Conservation (phyloP, 495 filamentous ascomycete species). For the Aeminium ludgeri region DNA sequence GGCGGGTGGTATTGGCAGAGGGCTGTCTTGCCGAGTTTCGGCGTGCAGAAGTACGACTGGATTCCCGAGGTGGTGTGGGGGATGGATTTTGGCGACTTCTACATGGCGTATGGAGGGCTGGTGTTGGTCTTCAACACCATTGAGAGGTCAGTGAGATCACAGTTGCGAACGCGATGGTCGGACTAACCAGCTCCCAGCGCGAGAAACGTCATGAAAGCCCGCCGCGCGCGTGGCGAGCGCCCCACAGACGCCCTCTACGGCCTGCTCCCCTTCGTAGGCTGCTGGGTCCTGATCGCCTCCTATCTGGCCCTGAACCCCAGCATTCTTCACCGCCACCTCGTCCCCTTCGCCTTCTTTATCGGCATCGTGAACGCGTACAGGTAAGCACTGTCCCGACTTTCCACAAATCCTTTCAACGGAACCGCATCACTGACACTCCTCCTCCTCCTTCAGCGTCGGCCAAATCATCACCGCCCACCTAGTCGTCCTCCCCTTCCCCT, state of each 20-base stretch:
- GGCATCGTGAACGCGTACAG: slow-evolving; percentile 76
- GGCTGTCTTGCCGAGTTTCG: slow-evolving; percentile 54
- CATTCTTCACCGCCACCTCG: slow-evolving; percentile 62
- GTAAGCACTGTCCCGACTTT: slow-evolving; percentile 20
- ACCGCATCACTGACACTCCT: no score
- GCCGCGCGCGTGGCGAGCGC: slow-evolving; percentile 53
- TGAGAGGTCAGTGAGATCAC: slow-evolving; percentile 31
- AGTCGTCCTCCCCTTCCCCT: slow-evolving; percentile 68
- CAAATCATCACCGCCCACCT: slow-evolving; percentile 90
- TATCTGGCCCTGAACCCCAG: slow-evolving; percentile 74
- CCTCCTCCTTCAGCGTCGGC: slow-evolving; percentile 37
- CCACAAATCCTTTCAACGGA: no score
- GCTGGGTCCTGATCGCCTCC: slow-evolving; percentile 54
- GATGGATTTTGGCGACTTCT: slow-evolving; percentile 77
- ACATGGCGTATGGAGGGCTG: slow-evolving; percentile 73
- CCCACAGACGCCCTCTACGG: slow-evolving; percentile 58
- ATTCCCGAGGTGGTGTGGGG: slow-evolving; percentile 55
- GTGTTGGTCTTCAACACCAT: slow-evolving; percentile 73
- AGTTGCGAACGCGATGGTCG: no score
- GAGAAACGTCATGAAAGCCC: slow-evolving; percentile 64
- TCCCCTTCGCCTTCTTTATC: slow-evolving; percentile 75
- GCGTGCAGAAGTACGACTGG: slow-evolving; percentile 43
- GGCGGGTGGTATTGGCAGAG: slow-evolving; percentile 87
- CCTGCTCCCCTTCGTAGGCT: slow-evolving; percentile 56
- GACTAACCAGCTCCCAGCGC: no score